A percentile compares a stretch with the other conserved stretches of the same genome.
These are phyloP conservation scores for Melaleuca alternifolia DNA, from an alignment of 345 rosid species.

Conservation along the genomic window DNA sequence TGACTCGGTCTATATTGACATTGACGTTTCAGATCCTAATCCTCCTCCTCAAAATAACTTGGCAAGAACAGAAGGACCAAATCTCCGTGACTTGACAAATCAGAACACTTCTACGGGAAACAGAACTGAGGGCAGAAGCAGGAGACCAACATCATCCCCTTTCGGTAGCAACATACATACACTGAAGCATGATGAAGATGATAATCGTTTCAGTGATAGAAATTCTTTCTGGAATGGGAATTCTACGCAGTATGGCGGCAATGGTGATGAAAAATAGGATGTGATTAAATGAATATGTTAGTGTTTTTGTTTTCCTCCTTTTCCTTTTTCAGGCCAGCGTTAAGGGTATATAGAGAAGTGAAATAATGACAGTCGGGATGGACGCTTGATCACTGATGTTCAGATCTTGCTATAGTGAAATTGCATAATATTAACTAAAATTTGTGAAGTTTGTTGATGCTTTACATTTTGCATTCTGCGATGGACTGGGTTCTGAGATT, in stretches of 20 bases:
- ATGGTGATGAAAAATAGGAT: conserved; percentile 23
- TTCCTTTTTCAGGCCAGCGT: background rate
- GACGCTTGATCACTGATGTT: background rate
- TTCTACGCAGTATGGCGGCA: conserved; percentile 73
- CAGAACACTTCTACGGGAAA: conserved; percentile 12
- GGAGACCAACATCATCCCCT: conserved; percentile 33
- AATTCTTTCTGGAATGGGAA: conserved; percentile 91
- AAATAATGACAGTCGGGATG: background rate
- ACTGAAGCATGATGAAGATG: conserved; percentile 63
- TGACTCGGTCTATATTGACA: background rate
- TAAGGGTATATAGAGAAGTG: background rate
- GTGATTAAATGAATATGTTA: background rate
- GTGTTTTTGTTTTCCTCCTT: background rate
- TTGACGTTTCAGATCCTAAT: conserved; percentile 35
- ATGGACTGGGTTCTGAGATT: background rate
- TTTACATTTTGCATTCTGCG: background rate
- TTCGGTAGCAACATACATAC: conserved; percentile 76
- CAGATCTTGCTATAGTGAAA: background rate
- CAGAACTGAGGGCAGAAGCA: conserved; percentile 23
- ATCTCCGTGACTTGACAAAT: conserved; percentile 6
- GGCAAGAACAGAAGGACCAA: conserved; percentile 14
- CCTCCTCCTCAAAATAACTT: conserved; percentile 20
- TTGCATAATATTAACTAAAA: background rate
- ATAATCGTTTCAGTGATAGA: conserved; percentile 38
- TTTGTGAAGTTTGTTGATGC: background rate